phyloP scores from a whole-genome alignment of 2,329 filamentous ascomycete species.

The Pezicula rhizophila region DNA sequence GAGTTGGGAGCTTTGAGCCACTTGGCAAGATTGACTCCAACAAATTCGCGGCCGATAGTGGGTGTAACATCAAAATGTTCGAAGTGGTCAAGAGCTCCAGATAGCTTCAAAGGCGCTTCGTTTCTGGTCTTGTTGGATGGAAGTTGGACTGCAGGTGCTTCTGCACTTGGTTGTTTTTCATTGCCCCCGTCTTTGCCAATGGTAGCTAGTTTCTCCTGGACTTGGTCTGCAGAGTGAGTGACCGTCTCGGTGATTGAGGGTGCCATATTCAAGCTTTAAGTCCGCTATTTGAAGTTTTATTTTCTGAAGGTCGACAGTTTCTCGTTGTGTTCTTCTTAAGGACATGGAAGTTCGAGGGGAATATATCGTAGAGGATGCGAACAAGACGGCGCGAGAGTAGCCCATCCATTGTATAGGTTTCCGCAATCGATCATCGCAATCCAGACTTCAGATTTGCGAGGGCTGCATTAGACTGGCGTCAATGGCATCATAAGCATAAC shows the following conservation, averaged over 20 bases:
- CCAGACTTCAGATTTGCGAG: neutral
- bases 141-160: conserved; percentile 16
- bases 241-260: conserved; percentile 21
- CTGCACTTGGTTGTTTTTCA: conserved; percentile 5
- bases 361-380: neutral
- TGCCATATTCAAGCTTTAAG: conserved; percentile 13
- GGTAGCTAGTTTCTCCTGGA: conserved; percentile 19
- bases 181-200: conserved; percentile 1
- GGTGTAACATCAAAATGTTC: conserved; percentile 36
- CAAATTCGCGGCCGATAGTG: conserved; percentile 40
- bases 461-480: neutral
- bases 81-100: conserved; percentile 22
- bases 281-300: neutral
- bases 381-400: neutral
- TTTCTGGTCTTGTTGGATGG: conserved; percentile 8
- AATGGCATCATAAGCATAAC: neutral
- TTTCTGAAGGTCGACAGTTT: neutral
- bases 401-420: neutral
- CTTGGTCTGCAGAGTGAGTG: conserved; percentile 14
- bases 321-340: neutral
- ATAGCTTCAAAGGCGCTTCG: conserved; percentile 22
- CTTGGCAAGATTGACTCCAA: conserved; percentile 36
- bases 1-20: conserved; percentile 40
- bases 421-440: neutral
- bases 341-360: neutral